Conservation (phyloP, 441 rosid species). For the Sinapis alba region DNA sequence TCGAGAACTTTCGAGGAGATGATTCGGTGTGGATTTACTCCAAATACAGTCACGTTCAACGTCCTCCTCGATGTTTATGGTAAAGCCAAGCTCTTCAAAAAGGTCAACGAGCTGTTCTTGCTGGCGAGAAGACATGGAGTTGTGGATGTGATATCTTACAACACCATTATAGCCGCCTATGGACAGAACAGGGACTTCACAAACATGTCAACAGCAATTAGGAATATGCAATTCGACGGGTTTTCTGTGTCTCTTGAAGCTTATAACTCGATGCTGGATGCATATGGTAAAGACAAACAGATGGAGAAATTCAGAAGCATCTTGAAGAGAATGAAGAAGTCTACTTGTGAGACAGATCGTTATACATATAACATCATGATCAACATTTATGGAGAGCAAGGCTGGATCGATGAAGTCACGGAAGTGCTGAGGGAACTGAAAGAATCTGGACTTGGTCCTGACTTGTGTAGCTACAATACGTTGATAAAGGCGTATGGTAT, state of each 20-base stretch:
- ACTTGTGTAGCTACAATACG: conserved; percentile 86
- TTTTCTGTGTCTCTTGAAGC: conserved; percentile 91
- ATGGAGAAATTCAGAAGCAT: conserved; percentile 73
- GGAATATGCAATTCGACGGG: conserved; percentile 84
- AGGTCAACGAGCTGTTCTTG: conserved; percentile 58
- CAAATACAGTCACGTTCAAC: conserved; percentile 67
- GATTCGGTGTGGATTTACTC: conserved; percentile 67
- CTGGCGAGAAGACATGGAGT: conserved; percentile 68
- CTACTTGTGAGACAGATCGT: conserved; percentile 53
- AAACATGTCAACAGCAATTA: conserved; percentile 63
- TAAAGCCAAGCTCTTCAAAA: conserved; percentile 74
- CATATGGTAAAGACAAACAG: conserved; percentile 80
- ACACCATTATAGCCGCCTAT: conserved; percentile 79
- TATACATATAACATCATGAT: conserved; percentile 89
- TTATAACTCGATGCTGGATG: conserved; percentile 80
- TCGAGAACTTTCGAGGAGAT: conserved; percentile 73
- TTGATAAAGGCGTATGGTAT: conserved; percentile 93
- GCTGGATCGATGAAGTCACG: conserved; percentile 79
- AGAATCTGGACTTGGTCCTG: conserved; percentile 68
- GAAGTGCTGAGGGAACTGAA: conserved; percentile 62
- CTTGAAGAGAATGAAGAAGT: conserved; percentile 70
- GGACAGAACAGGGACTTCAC: conserved; percentile 60
- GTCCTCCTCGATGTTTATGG: conserved; percentile 85
- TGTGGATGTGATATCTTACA: conserved; percentile 82
- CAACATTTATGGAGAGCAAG: conserved; percentile 78